phyloP scores from a whole-genome alignment of 2,329 filamentous ascomycete species.

The Cordyceps pruinosa region DNA sequence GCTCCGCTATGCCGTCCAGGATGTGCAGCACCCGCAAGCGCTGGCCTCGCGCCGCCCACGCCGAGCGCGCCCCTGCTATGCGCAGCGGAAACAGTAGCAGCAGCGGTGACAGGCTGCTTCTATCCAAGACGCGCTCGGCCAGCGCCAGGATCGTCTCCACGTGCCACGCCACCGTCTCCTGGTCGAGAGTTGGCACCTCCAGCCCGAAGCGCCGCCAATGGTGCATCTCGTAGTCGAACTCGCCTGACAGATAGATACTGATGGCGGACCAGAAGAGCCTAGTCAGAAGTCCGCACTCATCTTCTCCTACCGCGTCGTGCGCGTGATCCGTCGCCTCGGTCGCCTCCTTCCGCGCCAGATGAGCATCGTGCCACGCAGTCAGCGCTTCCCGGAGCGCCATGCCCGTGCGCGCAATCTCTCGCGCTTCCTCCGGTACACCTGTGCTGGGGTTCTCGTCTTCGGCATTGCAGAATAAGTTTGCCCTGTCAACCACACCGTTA shows the following conservation, averaged over 20 bases:
- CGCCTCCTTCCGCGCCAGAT: not conserved
- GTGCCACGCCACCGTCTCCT: constrained; percentile 18
- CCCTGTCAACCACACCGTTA: not conserved
- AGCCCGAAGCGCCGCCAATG: constrained; percentile 23
- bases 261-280: constrained; percentile 24
- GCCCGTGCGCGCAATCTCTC: constrained; percentile 4
- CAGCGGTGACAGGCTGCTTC: constrained; percentile 23
- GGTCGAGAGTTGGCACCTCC: constrained; percentile 18
- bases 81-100: constrained; percentile 29
- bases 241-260: constrained; percentile 31
- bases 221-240: constrained; percentile 29
- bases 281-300: constrained; percentile 18
- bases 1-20: constrained; percentile 16
- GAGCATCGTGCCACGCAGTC: constrained; percentile 13
- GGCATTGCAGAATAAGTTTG: not conserved
- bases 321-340: not conserved
- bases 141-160: constrained; percentile 21
- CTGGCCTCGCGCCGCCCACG: constrained; percentile 17
- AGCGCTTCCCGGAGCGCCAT: constrained; percentile 4
- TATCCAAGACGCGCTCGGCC: constrained; percentile 15
- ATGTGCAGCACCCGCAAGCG: constrained; percentile 17
- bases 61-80: constrained; percentile 26
- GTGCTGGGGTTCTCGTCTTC: not conserved
- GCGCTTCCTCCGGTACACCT: not conserved
- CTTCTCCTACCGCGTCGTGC: not conserved